Evolutionary conservation across 2,329 filamentous ascomycete species (phyloP).

Genomic region (Magnaporthiopsis poae): DNA sequence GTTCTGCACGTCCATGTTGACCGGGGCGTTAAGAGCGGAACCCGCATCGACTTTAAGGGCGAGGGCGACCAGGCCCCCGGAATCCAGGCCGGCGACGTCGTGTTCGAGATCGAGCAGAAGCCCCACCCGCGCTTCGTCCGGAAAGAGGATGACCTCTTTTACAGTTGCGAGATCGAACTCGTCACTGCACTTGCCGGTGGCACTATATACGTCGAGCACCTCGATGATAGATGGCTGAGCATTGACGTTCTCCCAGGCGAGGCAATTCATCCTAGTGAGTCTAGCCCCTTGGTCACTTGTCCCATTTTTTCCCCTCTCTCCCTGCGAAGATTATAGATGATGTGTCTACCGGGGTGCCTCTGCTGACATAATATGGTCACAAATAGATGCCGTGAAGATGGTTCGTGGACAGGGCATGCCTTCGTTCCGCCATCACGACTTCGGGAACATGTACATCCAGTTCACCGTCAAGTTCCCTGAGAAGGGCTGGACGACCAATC

Average conservation of each 20-base stretch:
- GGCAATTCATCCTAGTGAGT: slow-evolving; percentile 81
- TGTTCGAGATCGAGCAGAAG: slow-evolving; percentile 99
- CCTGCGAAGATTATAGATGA: background rate
- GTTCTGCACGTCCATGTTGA: slow-evolving; percentile 97
- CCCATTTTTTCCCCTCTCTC: slow-evolving; percentile 6
- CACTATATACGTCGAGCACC: slow-evolving; percentile 83
- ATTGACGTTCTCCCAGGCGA: slow-evolving; percentile 90
- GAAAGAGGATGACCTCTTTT: slow-evolving; percentile 91
- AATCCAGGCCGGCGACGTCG: slow-evolving; percentile 85
- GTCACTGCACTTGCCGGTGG: slow-evolving; percentile 90
- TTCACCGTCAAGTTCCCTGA: slow-evolving; percentile 97
- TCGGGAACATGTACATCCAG: slow-evolving; percentile 91
- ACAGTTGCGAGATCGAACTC: slow-evolving; percentile 89
- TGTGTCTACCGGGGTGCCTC: background rate
- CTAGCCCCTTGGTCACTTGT: background rate
- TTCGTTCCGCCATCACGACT: slow-evolving; percentile 86
- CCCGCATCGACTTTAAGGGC: slow-evolving; percentile 93
- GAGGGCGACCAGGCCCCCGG: slow-evolving; percentile 94
- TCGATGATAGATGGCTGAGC: slow-evolving; percentile 92
- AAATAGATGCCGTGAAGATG: slow-evolving; percentile 75
- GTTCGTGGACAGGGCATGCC: slow-evolving; percentile 97
- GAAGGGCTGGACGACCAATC: slow-evolving; percentile 56
- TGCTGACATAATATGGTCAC: slow-evolving; percentile 14
- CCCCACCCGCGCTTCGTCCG: slow-evolving; percentile 91
- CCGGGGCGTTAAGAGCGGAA: slow-evolving; percentile 81